phyloP scores from a whole-genome alignment of 176 grass and related monocot genomes.

The Carex cristatella region DNA sequence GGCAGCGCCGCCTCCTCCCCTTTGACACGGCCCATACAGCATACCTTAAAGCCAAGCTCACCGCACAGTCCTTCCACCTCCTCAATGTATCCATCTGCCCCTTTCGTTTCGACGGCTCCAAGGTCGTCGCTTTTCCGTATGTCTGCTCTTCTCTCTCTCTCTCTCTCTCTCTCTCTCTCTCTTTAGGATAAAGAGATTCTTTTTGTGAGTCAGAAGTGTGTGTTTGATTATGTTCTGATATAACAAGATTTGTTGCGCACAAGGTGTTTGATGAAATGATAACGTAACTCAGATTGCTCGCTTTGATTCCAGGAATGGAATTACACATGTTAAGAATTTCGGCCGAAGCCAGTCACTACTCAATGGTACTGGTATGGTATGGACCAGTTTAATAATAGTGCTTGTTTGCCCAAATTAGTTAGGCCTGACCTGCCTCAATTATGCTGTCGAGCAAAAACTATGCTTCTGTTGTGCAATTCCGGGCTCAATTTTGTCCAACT shows the following conservation, averaged over 20 bases:
- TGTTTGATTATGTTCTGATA: neutral
- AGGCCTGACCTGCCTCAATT: neutral
- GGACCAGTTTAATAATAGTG: neutral
- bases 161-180: no score
- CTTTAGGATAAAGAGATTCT: no score
- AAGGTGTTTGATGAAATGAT: slow-evolving; percentile 15
- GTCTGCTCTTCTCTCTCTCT: neutral
- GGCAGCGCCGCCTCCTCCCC: slow-evolving; percentile 48
- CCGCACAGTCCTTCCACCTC: slow-evolving; percentile 77
- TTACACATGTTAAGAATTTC: neutral
- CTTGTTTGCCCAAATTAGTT: neutral
- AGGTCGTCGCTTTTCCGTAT: slow-evolving; percentile 68
- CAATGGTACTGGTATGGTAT: neutral
- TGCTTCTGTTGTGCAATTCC: neutral
- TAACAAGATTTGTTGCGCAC: neutral
- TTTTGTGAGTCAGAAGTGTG: no score
- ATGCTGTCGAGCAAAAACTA: neutral
- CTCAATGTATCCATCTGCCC: slow-evolving; percentile 78
- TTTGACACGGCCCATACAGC: slow-evolving; percentile 72
- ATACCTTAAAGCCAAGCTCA: slow-evolving; percentile 72
- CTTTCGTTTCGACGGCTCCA: slow-evolving; percentile 41
- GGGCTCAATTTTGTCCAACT: neutral
- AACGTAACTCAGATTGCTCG: neutral
- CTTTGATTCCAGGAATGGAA: neutral
- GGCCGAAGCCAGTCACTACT: neutral